These are phyloP conservation scores for Senna siamea DNA, from an alignment of 306 rosid genomes.

Conservation along the genomic window DNA sequence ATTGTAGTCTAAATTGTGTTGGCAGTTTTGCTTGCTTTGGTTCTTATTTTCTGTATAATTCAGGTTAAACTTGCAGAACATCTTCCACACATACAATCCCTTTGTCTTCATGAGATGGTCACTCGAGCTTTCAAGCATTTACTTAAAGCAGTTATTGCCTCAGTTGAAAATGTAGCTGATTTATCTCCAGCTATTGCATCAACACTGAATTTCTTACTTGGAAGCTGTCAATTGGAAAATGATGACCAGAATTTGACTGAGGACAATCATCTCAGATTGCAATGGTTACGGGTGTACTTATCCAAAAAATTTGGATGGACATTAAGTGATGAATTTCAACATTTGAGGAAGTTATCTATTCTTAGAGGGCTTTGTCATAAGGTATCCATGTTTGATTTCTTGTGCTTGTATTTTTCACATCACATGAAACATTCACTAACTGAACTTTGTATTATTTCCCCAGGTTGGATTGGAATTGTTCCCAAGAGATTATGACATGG, in stretches of 20 bases:
- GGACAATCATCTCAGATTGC: constrained; percentile 61
- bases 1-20: not conserved
- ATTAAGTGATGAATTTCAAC: constrained; percentile 70
- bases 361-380: constrained; percentile 92
- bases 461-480: constrained; percentile 90
- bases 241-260: constrained; percentile 46
- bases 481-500: constrained; percentile 89
- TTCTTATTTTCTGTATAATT: constrained; percentile 43
- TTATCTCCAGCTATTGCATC: constrained; percentile 70
- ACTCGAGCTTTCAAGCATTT: constrained; percentile 93
- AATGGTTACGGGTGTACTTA: constrained; percentile 69
- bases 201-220: constrained; percentile 74
- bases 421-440: constrained; percentile 28
- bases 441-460: constrained; percentile 17
- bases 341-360: constrained; percentile 78
- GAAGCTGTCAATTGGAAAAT: constrained; percentile 55
- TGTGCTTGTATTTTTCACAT: not conserved
- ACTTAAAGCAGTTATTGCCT: constrained; percentile 73
- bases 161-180: constrained; percentile 57
- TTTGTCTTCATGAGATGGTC: constrained; percentile 96
- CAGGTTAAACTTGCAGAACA: constrained; percentile 90
- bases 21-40: constrained; percentile 4
- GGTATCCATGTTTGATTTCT: constrained; percentile 46
- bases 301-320: constrained; percentile 77
- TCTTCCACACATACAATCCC: constrained; percentile 97